These are phyloP conservation scores for Linnemannia elongata DNA, from an alignment of 192 early-diverging fungal genomes.

Conservation along the genomic window DNA sequence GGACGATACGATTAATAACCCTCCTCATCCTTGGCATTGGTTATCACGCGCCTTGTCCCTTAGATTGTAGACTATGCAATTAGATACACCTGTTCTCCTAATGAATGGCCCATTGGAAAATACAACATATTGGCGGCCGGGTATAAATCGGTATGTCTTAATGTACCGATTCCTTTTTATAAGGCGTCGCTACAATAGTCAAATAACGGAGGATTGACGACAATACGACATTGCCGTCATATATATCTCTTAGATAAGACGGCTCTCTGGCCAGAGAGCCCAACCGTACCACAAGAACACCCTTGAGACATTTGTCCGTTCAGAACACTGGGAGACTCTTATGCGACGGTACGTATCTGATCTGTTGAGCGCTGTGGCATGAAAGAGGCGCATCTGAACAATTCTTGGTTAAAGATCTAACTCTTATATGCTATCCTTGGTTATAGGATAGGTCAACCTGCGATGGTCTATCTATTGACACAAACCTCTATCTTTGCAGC, in stretches of 20 bases:
- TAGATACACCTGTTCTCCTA: slow-evolving; percentile 14
- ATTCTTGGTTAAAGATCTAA: background rate
- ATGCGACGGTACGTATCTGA: slow-evolving; percentile 12
- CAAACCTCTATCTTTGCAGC: slow-evolving; percentile 49
- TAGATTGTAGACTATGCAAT: slow-evolving; percentile 35
- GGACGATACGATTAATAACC: too few species aligned
- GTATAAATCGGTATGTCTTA: slow-evolving; percentile 20
- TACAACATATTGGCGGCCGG: slow-evolving; percentile 34
- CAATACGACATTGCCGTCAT: background rate
- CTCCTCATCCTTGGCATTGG: too few species aligned
- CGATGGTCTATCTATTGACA: slow-evolving; percentile 49
- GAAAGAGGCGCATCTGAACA: background rate
- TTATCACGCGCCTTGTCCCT: too few species aligned
- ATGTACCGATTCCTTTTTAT: background rate
- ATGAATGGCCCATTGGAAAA: background rate
- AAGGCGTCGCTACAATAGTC: background rate
- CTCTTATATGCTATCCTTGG: background rate
- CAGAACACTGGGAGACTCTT: slow-evolving; percentile 20
- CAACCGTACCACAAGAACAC: slow-evolving; percentile 27
- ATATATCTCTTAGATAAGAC: background rate
- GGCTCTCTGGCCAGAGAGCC: background rate
- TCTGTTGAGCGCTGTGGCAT: background rate
- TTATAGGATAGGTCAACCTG: slow-evolving; percentile 37
- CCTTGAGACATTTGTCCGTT: slow-evolving; percentile 32
- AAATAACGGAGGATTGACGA: background rate